Percentiles rank a stretch among this genome's conserved stretches.
Conservation (phyloP, 2,329 filamentous ascomycete genomes). For the Fusarium camptoceras region DNA sequence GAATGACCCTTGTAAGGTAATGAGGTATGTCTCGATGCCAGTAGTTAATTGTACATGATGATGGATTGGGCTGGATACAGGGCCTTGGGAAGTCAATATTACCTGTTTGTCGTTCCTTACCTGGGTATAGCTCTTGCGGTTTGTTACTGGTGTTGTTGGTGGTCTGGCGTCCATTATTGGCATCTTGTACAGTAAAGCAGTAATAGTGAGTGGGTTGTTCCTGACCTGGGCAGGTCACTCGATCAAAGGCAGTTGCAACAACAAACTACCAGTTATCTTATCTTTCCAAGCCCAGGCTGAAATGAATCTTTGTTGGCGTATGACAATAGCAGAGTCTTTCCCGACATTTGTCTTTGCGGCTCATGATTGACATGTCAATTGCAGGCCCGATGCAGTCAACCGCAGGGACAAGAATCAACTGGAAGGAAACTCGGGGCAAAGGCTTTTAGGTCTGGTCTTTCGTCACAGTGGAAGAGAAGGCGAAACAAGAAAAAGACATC, state of each 20-base stretch:
- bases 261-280: conserved; percentile 9
- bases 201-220: conserved; percentile 3
- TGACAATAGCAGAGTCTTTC: conserved; percentile 32
- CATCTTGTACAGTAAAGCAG: conserved; percentile 12
- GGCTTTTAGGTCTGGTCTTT: not conserved
- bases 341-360: conserved; percentile 34
- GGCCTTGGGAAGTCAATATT: not conserved
- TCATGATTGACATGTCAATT: conserved; percentile 42
- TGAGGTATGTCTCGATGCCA: not conserved
- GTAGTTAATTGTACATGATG: not conserved
- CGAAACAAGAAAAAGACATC: conserved; percentile 9
- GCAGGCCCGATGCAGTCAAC: conserved; percentile 38
- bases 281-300: conserved; percentile 3
- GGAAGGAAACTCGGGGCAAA: conserved; percentile 11
- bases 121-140: conserved; percentile 14
- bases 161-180: conserved; percentile 12
- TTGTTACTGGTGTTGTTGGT: conserved; percentile 10
- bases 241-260: conserved; percentile 15
- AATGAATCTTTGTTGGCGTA: conserved; percentile 19
- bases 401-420: conserved; percentile 29
- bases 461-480: conserved; percentile 7
- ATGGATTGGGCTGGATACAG: conserved; percentile 1
- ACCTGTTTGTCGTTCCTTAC: conserved; percentile 19
- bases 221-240: conserved; percentile 2
- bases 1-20: not conserved